Evolutionary conservation across 352 stramenopile genomes (phyloP).

Genomic region (Globisporangium middletonii): DNA sequence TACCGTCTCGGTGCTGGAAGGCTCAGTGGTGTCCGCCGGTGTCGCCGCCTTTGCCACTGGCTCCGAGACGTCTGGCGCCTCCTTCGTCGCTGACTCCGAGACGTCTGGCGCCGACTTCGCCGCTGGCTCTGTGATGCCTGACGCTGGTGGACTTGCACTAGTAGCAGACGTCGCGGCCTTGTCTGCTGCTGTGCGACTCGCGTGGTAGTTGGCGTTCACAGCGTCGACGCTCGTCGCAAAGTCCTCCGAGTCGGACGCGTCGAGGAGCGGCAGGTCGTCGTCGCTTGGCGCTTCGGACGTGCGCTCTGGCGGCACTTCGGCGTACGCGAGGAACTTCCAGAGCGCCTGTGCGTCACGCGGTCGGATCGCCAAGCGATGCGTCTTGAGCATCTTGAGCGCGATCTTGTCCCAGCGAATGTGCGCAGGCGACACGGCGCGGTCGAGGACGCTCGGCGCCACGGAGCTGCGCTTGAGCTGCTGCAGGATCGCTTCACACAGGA

Average conservation of each 20-base stretch:
- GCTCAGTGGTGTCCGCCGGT: not conserved
- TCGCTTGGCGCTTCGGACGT: not conserved
- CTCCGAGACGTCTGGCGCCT: no score
- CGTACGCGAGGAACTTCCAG: conserved; percentile 79
- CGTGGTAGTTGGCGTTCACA: conserved; percentile 1
- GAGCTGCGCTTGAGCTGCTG: conserved; percentile 46
- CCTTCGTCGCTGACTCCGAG: no score
- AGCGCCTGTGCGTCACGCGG: conserved; percentile 42
- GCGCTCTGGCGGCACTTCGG: conserved; percentile 7
- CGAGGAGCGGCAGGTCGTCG: not conserved
- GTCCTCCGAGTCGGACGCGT: not conserved
- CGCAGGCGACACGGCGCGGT: conserved; percentile 30
- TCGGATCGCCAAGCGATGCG: conserved; percentile 28
- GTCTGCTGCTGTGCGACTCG: not conserved
- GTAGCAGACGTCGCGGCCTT: no score
- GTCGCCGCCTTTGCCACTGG: not conserved
- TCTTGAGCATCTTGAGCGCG: conserved; percentile 27
- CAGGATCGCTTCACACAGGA: conserved; percentile 53
- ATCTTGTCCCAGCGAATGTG: conserved; percentile 48
- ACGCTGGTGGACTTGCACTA: no score
- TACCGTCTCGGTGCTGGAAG: not conserved
- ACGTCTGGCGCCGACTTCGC: no score
- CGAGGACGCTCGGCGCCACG: conserved; percentile 28
- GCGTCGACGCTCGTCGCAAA: not conserved
- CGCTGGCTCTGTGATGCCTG: no score